Base-by-base conservation (phyloP, 352 stramenopile genomes). In the Phytophthora hibernalis region DNA sequence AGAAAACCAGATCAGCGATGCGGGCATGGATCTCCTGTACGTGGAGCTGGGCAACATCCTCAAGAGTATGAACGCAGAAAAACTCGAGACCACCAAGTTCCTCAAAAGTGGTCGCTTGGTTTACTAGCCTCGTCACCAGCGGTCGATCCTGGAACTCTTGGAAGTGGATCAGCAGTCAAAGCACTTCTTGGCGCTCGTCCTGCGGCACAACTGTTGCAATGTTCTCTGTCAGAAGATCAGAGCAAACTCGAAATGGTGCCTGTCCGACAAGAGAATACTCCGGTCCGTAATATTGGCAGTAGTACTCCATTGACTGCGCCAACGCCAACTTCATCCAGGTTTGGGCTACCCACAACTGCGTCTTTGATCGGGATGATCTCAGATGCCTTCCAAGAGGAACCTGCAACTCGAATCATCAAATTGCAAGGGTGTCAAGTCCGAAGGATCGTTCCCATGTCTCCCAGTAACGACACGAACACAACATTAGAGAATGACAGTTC, bases 41-140 rank as follows among this genome's bases (percentile, higher is more conserved):
- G 62, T 79, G 76, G 37, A 88, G 79, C 44, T 89, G 66, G 53
- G 89, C 66, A 48, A 79, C 70, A 70, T 94, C 73, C 24, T 93
- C 55, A 56, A 89, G 75, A 18, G 71, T 64, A 72, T 91, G 15
- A 83, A 53, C 20, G 64, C 87, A n/a, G 85, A 92, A 66, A 89
- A 89, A 35, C 69, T 87, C 9, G 82, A 93, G 4, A 68, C 72
- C 21, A 47, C 61, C 12, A 73, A 77, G 5, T 56, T 74, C 22
- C 26, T 83, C 12, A 90, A 90, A 64, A 73, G 55, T 6, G 83
- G 80, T 1, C 76, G 77, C 33, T 68, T 90, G 44, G 76, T 75
- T 68, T 91, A n/a, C 42, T 89, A 3, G 77, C 87, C 33, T 76
- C 70, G 5, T 55, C 76, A 6, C 65, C 66, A 15, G 47, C 63